Percentiles rank a stretch among this genome's conserved stretches.
Conservation (phyloP, 2,329 filamentous ascomycete genomes). For the Penicillium griseofulvum region DNA sequence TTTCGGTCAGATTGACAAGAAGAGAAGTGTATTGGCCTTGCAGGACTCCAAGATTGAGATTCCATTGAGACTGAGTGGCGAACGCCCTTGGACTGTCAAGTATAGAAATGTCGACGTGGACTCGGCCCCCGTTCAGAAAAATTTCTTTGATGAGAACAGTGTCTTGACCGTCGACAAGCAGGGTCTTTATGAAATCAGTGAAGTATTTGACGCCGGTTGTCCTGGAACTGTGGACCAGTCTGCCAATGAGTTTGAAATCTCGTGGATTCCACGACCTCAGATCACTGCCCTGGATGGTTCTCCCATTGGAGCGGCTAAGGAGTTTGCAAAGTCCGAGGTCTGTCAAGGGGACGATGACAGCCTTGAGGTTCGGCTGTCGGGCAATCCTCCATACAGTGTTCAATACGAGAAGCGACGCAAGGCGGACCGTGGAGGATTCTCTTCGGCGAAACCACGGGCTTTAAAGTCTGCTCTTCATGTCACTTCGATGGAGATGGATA, state of each 20-base stretch:
- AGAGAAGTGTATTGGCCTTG: slow-evolving; percentile 69
- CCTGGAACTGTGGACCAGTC: slow-evolving; percentile 74
- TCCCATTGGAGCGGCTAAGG: slow-evolving; percentile 52
- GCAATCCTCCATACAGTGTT: slow-evolving; percentile 78
- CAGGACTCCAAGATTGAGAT: slow-evolving; percentile 72
- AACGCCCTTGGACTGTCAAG: slow-evolving; percentile 76
- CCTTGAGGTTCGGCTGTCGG: slow-evolving; percentile 75
- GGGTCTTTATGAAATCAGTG: slow-evolving; percentile 76
- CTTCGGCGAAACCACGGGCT: slow-evolving; percentile 64
- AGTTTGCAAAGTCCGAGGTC: slow-evolving; percentile 73
- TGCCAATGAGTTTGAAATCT: slow-evolving; percentile 73
- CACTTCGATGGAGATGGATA: slow-evolving; percentile 82
- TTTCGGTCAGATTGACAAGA: slow-evolving; percentile 83
- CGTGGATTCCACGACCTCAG: slow-evolving; percentile 79
- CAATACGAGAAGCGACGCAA: slow-evolving; percentile 78
- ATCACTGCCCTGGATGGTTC: slow-evolving; percentile 57
- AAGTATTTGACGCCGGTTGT: slow-evolving; percentile 75
- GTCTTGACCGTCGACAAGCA: slow-evolving; percentile 62
- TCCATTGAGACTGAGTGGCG: slow-evolving; percentile 80
- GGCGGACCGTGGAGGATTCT: slow-evolving; percentile 64
- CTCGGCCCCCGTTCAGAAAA: slow-evolving; percentile 50
- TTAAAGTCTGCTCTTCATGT: slow-evolving; percentile 74
- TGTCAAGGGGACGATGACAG: slow-evolving; percentile 94
- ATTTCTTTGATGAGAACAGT: slow-evolving; percentile 61
- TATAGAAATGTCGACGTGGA: slow-evolving; percentile 67